phyloP scores from a whole-genome alignment of 345 rosid species.

The Adansonia digitata region DNA sequence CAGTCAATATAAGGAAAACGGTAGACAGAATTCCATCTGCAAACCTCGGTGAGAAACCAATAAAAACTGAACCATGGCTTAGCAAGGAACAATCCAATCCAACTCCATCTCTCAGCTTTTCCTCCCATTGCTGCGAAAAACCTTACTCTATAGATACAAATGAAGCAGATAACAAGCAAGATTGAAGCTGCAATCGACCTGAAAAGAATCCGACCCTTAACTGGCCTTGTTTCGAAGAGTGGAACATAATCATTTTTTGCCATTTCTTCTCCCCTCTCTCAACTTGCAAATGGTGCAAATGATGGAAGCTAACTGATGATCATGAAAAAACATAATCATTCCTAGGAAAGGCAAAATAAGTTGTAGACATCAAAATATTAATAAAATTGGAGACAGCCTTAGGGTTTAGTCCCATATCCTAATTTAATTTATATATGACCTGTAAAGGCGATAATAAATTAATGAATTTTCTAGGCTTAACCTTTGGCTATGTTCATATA shows the following conservation, averaged over 20 bases:
- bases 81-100: neutral
- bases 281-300: slow-evolving; percentile 13
- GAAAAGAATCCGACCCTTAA: neutral
- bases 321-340: too few relatives aligned
- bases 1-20: slow-evolving; percentile 33
- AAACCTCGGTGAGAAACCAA: slow-evolving; percentile 30
- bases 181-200: neutral
- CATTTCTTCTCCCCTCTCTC: neutral
- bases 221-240: neutral
- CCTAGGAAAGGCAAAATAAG: too few relatives aligned
- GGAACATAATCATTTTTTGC: neutral
- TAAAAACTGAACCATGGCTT: neutral
- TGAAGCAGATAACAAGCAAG: neutral
- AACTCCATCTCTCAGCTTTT: neutral
- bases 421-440: too few relatives aligned
- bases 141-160: neutral
- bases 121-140: neutral
- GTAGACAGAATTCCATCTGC: slow-evolving; percentile 35
- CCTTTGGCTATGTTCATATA: too few relatives aligned
- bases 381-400: too few relatives aligned
- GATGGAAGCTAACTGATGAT: neutral
- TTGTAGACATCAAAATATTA: too few relatives aligned
- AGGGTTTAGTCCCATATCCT: too few relatives aligned
- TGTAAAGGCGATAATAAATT: too few relatives aligned
- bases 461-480: too few relatives aligned